Percentiles rank a stretch among this genome's conserved stretches.
Conservation (phyloP, 176 grass and related monocot genomes). For the Carex kokanica region DNA sequence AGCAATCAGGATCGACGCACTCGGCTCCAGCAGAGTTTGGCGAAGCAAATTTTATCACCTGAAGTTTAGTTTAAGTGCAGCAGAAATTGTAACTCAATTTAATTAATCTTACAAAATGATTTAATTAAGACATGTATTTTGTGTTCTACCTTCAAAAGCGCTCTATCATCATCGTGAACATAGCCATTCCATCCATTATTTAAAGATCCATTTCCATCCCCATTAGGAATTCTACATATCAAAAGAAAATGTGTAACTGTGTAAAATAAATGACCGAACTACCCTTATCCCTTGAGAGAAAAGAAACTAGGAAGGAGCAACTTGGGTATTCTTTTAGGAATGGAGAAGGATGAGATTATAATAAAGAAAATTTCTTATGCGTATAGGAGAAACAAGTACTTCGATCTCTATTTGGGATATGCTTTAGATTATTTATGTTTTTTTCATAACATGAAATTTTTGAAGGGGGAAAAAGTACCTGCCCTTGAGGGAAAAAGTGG, state of each 20-base stretch:
- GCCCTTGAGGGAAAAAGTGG: conserved; percentile 82
- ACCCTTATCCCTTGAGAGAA: not conserved
- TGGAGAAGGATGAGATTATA: not conserved
- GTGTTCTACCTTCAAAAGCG: conserved; percentile 68
- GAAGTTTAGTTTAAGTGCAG: conserved; percentile 31
- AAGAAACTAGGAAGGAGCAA: not conserved
- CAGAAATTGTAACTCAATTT: conserved; percentile 12
- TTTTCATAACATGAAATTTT: not conserved
- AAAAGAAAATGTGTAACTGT: conserved; percentile 26
- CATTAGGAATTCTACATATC: conserved; percentile 45
- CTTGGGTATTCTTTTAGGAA: not conserved
- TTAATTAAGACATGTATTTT: not conserved
- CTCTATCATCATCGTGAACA: conserved; percentile 93
- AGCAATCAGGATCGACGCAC: conserved; percentile 76
- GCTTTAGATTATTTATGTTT: not conserved
- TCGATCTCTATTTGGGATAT: not conserved
- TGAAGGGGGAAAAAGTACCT: conserved; percentile 38
- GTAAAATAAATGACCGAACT: not conserved
- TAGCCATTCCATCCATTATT: conserved; percentile 70
- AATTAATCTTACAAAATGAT: not conserved
- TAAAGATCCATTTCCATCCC: conserved; percentile 44
- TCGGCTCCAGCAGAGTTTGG: conserved; percentile 87
- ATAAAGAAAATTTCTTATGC: not conserved
- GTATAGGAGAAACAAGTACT: not conserved
- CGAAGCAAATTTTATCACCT: conserved; percentile 92